phyloP scores from a whole-genome alignment of 495 filamentous ascomycete genomes.

The Glonium stellatum region DNA sequence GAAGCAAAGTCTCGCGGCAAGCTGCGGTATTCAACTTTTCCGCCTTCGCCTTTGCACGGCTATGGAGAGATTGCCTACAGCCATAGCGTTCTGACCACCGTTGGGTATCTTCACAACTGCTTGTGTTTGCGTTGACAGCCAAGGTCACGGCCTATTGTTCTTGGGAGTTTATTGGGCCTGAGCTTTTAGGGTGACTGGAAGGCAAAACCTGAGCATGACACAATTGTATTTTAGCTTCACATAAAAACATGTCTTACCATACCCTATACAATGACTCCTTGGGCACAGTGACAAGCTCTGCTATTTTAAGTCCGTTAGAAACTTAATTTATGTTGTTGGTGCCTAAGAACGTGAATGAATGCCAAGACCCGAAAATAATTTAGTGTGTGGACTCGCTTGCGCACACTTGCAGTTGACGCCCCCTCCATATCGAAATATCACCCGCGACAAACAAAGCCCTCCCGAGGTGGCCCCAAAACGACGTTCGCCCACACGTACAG shows the following conservation, averaged over 20 bases:
- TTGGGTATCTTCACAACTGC: neutral
- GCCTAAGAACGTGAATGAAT: neutral
- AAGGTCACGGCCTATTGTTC: neutral
- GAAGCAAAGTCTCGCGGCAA: neutral
- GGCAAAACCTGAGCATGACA: neutral
- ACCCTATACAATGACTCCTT: neutral
- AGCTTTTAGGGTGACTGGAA: neutral
- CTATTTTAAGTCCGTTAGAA: neutral
- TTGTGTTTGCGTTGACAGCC: neutral
- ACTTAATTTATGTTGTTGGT: neutral
- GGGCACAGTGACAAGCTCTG: neutral
- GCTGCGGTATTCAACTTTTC: neutral
- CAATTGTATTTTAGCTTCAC: conserved; percentile 3
- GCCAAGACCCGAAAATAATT: neutral
- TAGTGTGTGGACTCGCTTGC: neutral
- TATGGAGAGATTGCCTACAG: neutral
- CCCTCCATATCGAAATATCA: neutral
- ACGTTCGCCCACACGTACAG: neutral
- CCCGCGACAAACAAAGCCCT: neutral
- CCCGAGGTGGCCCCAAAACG: neutral
- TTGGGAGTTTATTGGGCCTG: neutral
- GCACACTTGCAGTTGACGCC: neutral
- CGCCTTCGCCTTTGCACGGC: neutral
- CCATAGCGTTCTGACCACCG: neutral
- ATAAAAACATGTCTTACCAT: neutral